Percentiles rank a stretch among this genome's conserved stretches.
phyloP scores from a whole-genome alignment of 2,329 filamentous ascomycete species.

The Nemania abortiva region DNA sequence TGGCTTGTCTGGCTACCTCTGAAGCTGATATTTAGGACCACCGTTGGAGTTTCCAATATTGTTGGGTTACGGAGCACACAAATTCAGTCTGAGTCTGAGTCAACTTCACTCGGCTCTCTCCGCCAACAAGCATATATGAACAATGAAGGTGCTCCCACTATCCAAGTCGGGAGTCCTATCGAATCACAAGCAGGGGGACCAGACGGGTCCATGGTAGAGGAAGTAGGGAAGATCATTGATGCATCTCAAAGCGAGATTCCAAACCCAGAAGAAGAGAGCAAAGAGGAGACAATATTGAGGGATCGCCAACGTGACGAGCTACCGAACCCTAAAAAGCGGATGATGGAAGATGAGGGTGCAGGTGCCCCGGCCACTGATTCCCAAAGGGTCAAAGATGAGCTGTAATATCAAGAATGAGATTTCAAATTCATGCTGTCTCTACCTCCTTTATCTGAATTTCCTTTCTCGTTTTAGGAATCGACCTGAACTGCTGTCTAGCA shows the following conservation, averaged over 20 bases:
- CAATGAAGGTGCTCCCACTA: constrained; percentile 62
- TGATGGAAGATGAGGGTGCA: constrained; percentile 49
- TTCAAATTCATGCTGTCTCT: constrained; percentile 35
- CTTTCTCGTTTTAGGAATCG: background rate
- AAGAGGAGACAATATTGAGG: constrained; percentile 50
- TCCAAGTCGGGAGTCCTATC: constrained; percentile 55
- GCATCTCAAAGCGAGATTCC: constrained; percentile 17
- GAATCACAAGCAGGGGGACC: constrained; percentile 35
- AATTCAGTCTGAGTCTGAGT: constrained; percentile 43
- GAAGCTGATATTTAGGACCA: constrained; percentile 72
- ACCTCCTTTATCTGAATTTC: constrained; percentile 18
- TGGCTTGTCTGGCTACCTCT: constrained; percentile 89
- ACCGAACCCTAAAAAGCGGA: constrained; percentile 47
- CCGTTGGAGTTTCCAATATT: constrained; percentile 66
- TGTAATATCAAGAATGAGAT: constrained; percentile 49
- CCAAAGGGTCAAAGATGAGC: constrained; percentile 55
- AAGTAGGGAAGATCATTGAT: constrained; percentile 68
- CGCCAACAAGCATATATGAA: constrained; percentile 46
- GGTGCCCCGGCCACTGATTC: constrained; percentile 43
- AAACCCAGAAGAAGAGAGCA: constrained; percentile 39
- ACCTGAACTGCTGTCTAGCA: background rate
- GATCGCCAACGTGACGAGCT: constrained; percentile 48
- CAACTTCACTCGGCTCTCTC: constrained; percentile 42
- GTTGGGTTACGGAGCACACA: constrained; percentile 57
- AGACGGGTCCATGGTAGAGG: constrained; percentile 60